Evolutionary conservation across 495 filamentous ascomycete species (phyloP).

Genomic region (Pseudevernia furfuracea): DNA sequence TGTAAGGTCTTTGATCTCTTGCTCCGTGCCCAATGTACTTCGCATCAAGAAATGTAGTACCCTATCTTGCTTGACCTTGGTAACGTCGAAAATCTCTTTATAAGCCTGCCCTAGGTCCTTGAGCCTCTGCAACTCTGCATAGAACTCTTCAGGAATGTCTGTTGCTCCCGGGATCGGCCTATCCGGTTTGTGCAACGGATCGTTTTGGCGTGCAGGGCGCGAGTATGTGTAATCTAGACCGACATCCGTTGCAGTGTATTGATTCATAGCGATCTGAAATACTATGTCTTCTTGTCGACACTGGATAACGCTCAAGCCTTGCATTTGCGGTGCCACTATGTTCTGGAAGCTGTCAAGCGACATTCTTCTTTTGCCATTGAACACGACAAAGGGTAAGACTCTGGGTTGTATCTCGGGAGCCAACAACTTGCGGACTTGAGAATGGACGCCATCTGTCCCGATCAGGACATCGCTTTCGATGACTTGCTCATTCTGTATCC

Average conservation of each 20-base stretch:
- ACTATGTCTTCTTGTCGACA: constrained; percentile 20
- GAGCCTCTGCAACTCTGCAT: constrained; percentile 30
- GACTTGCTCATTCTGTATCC: constrained; percentile 21
- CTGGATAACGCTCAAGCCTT: constrained; percentile 20
- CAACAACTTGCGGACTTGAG: constrained; percentile 27
- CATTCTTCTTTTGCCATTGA: constrained; percentile 33
- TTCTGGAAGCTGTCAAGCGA: constrained; percentile 20
- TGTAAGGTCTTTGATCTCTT: constrained; percentile 26
- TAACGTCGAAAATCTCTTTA: constrained; percentile 29
- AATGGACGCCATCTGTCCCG: constrained; percentile 36
- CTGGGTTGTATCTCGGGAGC: constrained; percentile 25
- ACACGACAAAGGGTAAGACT: constrained; percentile 36
- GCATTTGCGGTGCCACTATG: constrained; percentile 19
- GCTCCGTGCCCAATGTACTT: constrained; percentile 15
- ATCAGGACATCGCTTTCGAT: constrained; percentile 27
- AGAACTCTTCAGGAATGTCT: constrained; percentile 32
- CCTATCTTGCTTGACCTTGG: constrained; percentile 29
- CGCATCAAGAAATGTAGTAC: constrained; percentile 41
- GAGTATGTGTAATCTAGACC: constrained; percentile 35
- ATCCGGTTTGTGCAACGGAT: constrained; percentile 33
- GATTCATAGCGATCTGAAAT: constrained; percentile 31
- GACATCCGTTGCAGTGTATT: constrained; percentile 15
- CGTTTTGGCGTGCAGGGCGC: constrained; percentile 27
- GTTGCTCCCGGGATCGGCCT: constrained; percentile 27
- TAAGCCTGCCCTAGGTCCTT: constrained; percentile 28